Evolutionary conservation across 106 monocot genomes (phyloP).

Genomic region (Allium fistulosum): DNA sequence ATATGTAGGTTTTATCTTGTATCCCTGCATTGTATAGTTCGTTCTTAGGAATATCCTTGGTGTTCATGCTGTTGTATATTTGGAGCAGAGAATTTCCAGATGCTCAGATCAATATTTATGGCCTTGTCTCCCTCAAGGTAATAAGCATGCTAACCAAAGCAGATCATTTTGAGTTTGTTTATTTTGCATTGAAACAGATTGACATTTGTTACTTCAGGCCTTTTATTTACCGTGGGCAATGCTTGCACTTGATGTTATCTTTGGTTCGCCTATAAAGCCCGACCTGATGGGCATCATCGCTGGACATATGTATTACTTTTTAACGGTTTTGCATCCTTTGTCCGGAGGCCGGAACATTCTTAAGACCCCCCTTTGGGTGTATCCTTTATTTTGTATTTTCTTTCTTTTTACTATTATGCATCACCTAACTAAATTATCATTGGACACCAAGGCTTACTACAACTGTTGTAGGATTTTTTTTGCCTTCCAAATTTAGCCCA

Average conservation of each 20-base stretch:
- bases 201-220: slow-evolving; percentile 31
- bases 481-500: too few relatives aligned
- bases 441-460: too few relatives aligned
- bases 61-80: slow-evolving; percentile 89
- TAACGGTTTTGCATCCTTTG: slow-evolving; percentile 83
- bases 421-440: too few relatives aligned
- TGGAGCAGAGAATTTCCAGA: slow-evolving; percentile 94
- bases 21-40: slow-evolving; percentile 31
- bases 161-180: background rate
- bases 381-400: slow-evolving; percentile 45
- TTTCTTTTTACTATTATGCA: too few relatives aligned
- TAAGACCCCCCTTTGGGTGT: slow-evolving; percentile 87
- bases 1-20: slow-evolving; percentile 52
- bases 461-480: too few relatives aligned
- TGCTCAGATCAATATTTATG: slow-evolving; percentile 85
- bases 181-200: too few relatives aligned
- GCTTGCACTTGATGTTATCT: slow-evolving; percentile 80
- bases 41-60: slow-evolving; percentile 69
- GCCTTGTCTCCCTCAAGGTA: slow-evolving; percentile 79
- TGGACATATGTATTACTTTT: slow-evolving; percentile 86
- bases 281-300: slow-evolving; percentile 87
- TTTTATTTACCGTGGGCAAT: slow-evolving; percentile 96
- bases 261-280: slow-evolving; percentile 65
- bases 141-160: background rate
- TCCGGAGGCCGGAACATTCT: slow-evolving; percentile 61